Evolutionary conservation across 2,329 filamentous ascomycete species (phyloP).

Genomic region (Pestalotiopsis fici): DNA sequence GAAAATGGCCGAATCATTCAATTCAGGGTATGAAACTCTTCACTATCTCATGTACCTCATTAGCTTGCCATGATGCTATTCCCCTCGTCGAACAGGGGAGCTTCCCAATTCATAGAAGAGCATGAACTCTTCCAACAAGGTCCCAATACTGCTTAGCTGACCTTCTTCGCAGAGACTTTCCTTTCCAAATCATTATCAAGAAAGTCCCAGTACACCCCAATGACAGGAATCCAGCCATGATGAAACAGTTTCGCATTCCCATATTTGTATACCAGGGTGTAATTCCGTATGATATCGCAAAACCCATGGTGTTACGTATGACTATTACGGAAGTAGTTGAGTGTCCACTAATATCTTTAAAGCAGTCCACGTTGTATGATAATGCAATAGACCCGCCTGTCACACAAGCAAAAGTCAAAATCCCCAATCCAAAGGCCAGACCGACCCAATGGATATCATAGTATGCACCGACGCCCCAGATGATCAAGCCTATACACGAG

Average conservation of each 20-base stretch:
- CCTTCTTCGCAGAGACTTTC: conserved; percentile 23
- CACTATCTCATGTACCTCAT: too few relatives aligned
- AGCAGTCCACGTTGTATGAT: conserved; percentile 44
- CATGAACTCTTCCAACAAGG: not conserved
- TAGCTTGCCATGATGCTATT: not conserved
- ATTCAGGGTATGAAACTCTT: too few relatives aligned
- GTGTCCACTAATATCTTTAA: conserved; percentile 27
- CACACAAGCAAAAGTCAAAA: conserved; percentile 38
- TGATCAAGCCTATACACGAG: conserved; percentile 40
- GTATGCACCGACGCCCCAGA: conserved; percentile 50
- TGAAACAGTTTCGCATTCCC: conserved; percentile 33
- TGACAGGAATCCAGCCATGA: conserved; percentile 29
- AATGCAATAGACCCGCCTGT: conserved; percentile 38
- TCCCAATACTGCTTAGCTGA: conserved; percentile 12
- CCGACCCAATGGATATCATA: conserved; percentile 42
- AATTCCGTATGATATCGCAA: conserved; percentile 31
- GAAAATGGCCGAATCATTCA: too few relatives aligned
- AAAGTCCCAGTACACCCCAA: conserved; percentile 27
- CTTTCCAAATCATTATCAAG: conserved; percentile 29
- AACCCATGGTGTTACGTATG: conserved; percentile 26
- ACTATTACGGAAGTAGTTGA: conserved; percentile 23
- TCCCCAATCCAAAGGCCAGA: conserved; percentile 39
- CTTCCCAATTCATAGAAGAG: not conserved
- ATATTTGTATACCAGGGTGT: conserved; percentile 33
- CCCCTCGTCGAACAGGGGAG: not conserved